Evolutionary conservation across 768 basidiomycete genomes (phyloP).

Genomic region (Kwoniella dendrophila): DNA sequence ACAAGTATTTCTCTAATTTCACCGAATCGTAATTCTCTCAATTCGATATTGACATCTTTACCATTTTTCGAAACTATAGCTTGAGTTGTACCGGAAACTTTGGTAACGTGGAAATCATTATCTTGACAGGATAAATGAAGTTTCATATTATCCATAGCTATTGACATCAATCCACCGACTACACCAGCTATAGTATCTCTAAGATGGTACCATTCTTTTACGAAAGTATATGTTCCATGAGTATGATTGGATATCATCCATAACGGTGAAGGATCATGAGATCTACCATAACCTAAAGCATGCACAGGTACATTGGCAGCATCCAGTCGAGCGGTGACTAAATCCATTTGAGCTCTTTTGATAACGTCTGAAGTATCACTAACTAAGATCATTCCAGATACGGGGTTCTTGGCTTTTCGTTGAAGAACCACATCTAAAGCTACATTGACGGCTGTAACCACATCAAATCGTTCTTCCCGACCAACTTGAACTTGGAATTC

Average conservation of each 20-base stretch:
- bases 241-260: slow-evolving; percentile 99
- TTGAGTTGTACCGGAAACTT: slow-evolving; percentile 85
- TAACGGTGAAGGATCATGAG: slow-evolving; percentile 94
- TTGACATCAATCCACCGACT: slow-evolving; percentile 94
- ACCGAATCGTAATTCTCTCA: slow-evolving; percentile 92
- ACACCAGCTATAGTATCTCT: slow-evolving; percentile 89
- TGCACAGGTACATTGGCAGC: slow-evolving; percentile 97
- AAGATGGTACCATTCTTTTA: slow-evolving; percentile 96
- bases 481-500: slow-evolving; percentile 70
- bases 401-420: slow-evolving; percentile 84
- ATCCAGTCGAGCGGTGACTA: slow-evolving; percentile 93
- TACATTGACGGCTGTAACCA: slow-evolving; percentile 97
- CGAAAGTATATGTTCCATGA: slow-evolving; percentile 94
- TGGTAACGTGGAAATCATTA: slow-evolving; percentile 85
- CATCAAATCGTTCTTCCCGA: slow-evolving; percentile 93
- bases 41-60: slow-evolving; percentile 89
- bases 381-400: slow-evolving; percentile 88
- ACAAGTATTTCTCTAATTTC: slow-evolving; percentile 96
- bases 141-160: slow-evolving; percentile 89
- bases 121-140: slow-evolving; percentile 93
- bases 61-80: slow-evolving; percentile 89
- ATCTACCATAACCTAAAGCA: slow-evolving; percentile 93
- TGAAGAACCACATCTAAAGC: slow-evolving; percentile 92
- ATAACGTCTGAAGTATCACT: slow-evolving; percentile 91
- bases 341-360: slow-evolving; percentile 94